Evolutionary conservation across 345 rosid genomes (phyloP).

Genomic region (Xanthoceras sorbifolium): DNA sequence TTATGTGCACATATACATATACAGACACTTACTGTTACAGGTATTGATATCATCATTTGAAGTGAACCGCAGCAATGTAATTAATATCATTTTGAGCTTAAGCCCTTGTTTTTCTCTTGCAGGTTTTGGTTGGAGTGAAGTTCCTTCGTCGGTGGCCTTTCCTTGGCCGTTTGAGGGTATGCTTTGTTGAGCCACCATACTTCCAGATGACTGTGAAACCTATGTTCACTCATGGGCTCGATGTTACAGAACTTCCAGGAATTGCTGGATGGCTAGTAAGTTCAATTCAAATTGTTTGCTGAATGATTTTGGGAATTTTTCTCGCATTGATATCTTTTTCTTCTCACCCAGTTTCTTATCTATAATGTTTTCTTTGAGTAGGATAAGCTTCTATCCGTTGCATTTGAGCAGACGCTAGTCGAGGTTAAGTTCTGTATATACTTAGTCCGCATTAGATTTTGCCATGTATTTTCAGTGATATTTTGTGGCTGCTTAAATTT

Average conservation of each 20-base stretch:
- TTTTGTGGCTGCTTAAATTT: slow-evolving; percentile 12
- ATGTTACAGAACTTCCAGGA: slow-evolving; percentile 89
- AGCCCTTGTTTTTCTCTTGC: slow-evolving; percentile 19
- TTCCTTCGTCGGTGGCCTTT: slow-evolving; percentile 89
- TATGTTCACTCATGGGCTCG: slow-evolving; percentile 67
- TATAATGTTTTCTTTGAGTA: slow-evolving; percentile 35
- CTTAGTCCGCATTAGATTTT: neutral
- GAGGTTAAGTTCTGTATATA: slow-evolving; percentile 44
- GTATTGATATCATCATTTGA: neutral
- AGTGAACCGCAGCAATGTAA: neutral
- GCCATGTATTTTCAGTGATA: neutral
- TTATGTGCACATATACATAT: neutral
- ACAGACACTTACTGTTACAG: too few species aligned
- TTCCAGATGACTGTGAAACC: slow-evolving; percentile 96
- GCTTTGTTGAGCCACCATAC: slow-evolving; percentile 96
- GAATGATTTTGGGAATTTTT: slow-evolving; percentile 14
- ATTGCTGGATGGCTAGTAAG: slow-evolving; percentile 99
- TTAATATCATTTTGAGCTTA: neutral
- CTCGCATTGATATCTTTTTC: slow-evolving; percentile 9
- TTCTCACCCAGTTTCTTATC: slow-evolving; percentile 11
- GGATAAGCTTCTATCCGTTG: slow-evolving; percentile 88
- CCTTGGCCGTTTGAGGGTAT: slow-evolving; percentile 78
- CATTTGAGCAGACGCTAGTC: slow-evolving; percentile 89
- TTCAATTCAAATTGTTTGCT: slow-evolving; percentile 15
- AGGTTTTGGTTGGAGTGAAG: slow-evolving; percentile 92